Conservation (phyloP, 257 asterid genomes). For the Jacaranda mimosifolia region DNA sequence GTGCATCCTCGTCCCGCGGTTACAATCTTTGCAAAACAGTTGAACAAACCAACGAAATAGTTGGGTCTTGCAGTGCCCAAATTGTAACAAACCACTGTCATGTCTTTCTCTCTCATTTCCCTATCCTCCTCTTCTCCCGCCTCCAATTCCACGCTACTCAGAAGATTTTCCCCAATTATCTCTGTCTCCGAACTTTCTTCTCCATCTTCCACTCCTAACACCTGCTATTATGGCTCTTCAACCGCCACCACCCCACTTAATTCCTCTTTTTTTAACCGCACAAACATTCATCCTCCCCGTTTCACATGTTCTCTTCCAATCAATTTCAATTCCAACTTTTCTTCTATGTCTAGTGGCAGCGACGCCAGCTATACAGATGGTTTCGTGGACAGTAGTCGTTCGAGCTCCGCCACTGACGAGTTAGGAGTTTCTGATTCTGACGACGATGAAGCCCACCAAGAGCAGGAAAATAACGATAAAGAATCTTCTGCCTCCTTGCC, state of each 20-base stretch:
- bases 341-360: slow-evolving; percentile 55
- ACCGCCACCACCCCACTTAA: not conserved
- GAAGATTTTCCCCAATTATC: slow-evolving; percentile 35
- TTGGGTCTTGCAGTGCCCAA: not conserved
- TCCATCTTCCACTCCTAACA: slow-evolving; percentile 37
- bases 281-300: slow-evolving; percentile 22
- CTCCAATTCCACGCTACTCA: slow-evolving; percentile 33
- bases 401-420: slow-evolving; percentile 44
- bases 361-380: slow-evolving; percentile 42
- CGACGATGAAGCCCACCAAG: slow-evolving; percentile 51
- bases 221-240: not conserved
- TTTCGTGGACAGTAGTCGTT: slow-evolving; percentile 31
- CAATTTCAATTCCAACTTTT: slow-evolving; percentile 33
- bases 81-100: not conserved
- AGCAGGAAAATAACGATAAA: slow-evolving; percentile 20
- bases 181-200: slow-evolving; percentile 41
- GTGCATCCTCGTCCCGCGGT: not conserved
- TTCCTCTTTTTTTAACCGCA: slow-evolving; percentile 37
- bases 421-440: slow-evolving; percentile 56
- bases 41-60: not conserved
- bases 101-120: slow-evolving; percentile 63
- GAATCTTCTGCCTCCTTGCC: slow-evolving; percentile 54
- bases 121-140: slow-evolving; percentile 39
- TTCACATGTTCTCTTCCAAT: slow-evolving; percentile 33
- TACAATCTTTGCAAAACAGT: not conserved